Percentiles rank a stretch among this genome's conserved stretches.
These are phyloP conservation scores for Kurtzmaniella quercitrusa DNA, from an alignment of 1,139 yeast genomes.

Conservation along the genomic window DNA sequence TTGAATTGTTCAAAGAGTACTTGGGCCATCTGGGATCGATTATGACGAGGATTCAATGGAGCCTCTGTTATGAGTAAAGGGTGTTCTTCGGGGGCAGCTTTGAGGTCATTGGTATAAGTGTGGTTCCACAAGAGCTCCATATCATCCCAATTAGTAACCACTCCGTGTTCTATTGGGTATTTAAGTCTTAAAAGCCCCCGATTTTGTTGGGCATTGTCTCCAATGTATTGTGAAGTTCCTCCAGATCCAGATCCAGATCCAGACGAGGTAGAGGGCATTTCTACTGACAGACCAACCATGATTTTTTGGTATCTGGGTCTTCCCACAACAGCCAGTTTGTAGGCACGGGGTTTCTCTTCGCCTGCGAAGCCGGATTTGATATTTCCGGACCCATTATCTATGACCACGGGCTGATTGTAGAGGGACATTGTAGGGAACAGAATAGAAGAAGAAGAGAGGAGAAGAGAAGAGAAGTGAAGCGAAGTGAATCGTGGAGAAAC, in stretches of 20 bases:
- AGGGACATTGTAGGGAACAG: constrained; percentile 10
- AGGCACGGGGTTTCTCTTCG: constrained; percentile 70
- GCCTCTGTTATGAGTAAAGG: constrained; percentile 82
- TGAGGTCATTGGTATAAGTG: constrained; percentile 56
- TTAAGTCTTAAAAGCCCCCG: constrained; percentile 68
- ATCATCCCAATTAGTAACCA: constrained; percentile 81
- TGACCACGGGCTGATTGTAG: constrained; percentile 82
- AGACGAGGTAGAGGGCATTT: constrained; percentile 11
- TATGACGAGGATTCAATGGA: constrained; percentile 70
- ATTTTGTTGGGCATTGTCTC: constrained; percentile 66
- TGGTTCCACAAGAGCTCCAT: constrained; percentile 76
- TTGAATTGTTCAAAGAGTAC: constrained; percentile 77
- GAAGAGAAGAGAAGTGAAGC: neutral
- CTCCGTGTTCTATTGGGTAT: constrained; percentile 79
- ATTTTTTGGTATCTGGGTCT: constrained; percentile 78
- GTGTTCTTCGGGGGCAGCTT: constrained; percentile 48
- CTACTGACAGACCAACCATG: constrained; percentile 77
- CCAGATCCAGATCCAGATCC: too few species aligned
- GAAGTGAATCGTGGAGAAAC: neutral
- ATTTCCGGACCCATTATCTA: constrained; percentile 91
- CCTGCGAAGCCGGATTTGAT: constrained; percentile 94
- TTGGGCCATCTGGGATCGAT: constrained; percentile 73
- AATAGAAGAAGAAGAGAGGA: neutral
- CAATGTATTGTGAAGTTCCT: constrained; percentile 53
- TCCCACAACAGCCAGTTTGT: constrained; percentile 58